Percentiles rank a stretch among this genome's conserved stretches.
Evolutionary conservation across 2,329 filamentous ascomycete species (phyloP).

Genomic region (Sporothrix variecibatus): DNA sequence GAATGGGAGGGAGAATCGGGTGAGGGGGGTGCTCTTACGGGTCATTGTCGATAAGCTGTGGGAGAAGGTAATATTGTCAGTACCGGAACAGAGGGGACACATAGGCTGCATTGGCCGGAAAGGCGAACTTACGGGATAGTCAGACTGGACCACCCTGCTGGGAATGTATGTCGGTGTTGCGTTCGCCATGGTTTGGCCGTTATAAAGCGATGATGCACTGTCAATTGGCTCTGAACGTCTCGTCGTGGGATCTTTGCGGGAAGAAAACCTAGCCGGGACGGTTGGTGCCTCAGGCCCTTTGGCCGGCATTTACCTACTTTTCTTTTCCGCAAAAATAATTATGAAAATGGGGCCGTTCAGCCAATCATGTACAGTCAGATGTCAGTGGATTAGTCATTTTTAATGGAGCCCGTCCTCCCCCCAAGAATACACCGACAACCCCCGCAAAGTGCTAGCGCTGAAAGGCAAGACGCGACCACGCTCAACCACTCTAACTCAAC

Average conservation of each 20-base stretch:
- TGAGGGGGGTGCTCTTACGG: conserved; percentile 61
- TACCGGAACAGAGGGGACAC: conserved; percentile 27
- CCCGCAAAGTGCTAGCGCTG: background rate
- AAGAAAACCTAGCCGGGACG: conserved; percentile 21
- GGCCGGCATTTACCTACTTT: background rate
- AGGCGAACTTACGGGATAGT: conserved; percentile 79
- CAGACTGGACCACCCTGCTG: conserved; percentile 76
- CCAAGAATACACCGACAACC: background rate
- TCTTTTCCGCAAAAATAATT: background rate
- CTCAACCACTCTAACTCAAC: background rate
- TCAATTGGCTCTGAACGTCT: conserved; percentile 14
- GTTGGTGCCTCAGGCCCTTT: conserved; percentile 30
- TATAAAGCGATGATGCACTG: conserved; percentile 23
- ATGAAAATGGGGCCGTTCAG: background rate
- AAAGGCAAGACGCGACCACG: conserved; percentile 4
- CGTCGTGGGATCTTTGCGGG: conserved; percentile 26
- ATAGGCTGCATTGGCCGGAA: conserved; percentile 29
- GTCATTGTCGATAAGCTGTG: conserved; percentile 97
- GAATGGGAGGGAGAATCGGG: background rate
- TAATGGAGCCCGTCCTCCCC: background rate
- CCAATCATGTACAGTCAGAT: conserved; percentile 29
- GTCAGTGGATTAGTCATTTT: conserved; percentile 30
- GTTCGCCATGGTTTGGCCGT: conserved; percentile 43
- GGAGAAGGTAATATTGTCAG: conserved; percentile 20
- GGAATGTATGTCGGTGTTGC: conserved; percentile 58